Evolutionary conservation across 208 protist species (phyloP), one percentile per base, ranked within the genome.

Genomic region (Trichomonas gallinae): DNA sequence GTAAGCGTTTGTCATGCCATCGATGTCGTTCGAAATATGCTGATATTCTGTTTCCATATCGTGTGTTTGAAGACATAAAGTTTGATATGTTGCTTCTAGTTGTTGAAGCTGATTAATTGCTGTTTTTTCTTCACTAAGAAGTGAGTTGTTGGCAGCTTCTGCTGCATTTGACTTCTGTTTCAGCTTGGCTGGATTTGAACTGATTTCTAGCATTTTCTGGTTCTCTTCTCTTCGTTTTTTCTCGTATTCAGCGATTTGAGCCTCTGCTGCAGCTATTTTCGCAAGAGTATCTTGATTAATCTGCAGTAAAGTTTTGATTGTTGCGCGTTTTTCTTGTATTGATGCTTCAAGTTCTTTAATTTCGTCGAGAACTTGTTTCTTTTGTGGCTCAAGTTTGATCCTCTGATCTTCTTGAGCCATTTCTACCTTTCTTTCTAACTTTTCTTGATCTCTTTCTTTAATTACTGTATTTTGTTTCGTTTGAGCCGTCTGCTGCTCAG

Each of bases 1-100:
- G 13, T 48, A 17, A 36, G 44, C 87, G 1, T 93, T 34, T 0
- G 26, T 93, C 87, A 93, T 93, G 2, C 44, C 44, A 38, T 93
- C 87, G 21, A 93, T 93, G 10, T 93, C 87, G 31, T 93, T 93
- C n/a, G 87, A 51, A 23, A 93, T 93, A 51, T 93, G 40, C n/a
- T 93, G 87, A 21, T 93, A 93, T 93, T 93, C 87, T 51, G 87
- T 93, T 93, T 93, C 87, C 11, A 58, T 34, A 8, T 93, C 87
- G 46, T 58, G 87, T 21, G 87, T 31, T 51, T 93, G 87, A 34
- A 44, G 15, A 51, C 44, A 31, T 34, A 93, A 36, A 1, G 42
- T 42, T 38, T 34, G 26, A 10, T 48, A 51, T 38, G 8, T 48
- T 34, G 87, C 17, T 93, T 93, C 87, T 0, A 44, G 15, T 26